A percentile compares a stretch with the other conserved stretches of the same genome.
Conservation (phyloP, 768 basidiomycete genomes). For the Lactifluus volemus region DNA sequence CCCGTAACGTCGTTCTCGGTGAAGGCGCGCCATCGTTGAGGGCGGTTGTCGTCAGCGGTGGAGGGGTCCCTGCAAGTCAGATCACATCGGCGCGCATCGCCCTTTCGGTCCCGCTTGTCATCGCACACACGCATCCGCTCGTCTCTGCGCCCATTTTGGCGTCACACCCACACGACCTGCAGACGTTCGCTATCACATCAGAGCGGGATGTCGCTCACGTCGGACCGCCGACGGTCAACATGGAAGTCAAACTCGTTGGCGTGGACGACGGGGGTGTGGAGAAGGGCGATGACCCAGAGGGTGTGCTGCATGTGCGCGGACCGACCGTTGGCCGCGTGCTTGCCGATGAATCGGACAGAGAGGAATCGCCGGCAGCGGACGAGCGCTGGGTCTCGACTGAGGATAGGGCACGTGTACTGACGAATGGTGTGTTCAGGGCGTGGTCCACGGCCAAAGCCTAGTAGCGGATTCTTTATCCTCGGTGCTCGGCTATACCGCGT, state of each 20-base stretch:
- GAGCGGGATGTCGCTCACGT: slow-evolving; percentile 41
- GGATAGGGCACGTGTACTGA: slow-evolving; percentile 26
- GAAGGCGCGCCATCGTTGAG: slow-evolving; percentile 54
- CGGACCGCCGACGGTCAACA: slow-evolving; percentile 78
- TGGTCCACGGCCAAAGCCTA: slow-evolving; percentile 1
- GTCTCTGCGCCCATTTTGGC: slow-evolving; percentile 74
- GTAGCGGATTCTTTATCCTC: neutral
- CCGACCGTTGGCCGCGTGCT: slow-evolving; percentile 59
- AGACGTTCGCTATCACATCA: slow-evolving; percentile 40
- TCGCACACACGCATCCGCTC: slow-evolving; percentile 49
- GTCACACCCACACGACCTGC: slow-evolving; percentile 78
- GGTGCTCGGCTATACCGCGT: neutral
- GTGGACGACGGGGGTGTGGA: slow-evolving; percentile 61
- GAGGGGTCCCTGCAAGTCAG: slow-evolving; percentile 39
- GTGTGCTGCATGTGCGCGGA: slow-evolving; percentile 55
- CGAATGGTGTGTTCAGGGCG: slow-evolving; percentile 32
- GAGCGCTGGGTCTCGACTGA: slow-evolving; percentile 22
- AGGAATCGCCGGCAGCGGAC: slow-evolving; percentile 18
- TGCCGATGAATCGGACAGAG: slow-evolving; percentile 31
- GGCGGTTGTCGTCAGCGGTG: slow-evolving; percentile 63
- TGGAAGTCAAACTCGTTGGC: slow-evolving; percentile 71
- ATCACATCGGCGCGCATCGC: slow-evolving; percentile 62
- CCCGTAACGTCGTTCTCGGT: slow-evolving; percentile 52
- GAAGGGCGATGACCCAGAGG: slow-evolving; percentile 55
- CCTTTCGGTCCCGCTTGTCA: slow-evolving; percentile 69